These are phyloP conservation scores for Nakataea oryzae DNA, from an alignment of 2,329 filamentous ascomycete species.

Conservation along the genomic window DNA sequence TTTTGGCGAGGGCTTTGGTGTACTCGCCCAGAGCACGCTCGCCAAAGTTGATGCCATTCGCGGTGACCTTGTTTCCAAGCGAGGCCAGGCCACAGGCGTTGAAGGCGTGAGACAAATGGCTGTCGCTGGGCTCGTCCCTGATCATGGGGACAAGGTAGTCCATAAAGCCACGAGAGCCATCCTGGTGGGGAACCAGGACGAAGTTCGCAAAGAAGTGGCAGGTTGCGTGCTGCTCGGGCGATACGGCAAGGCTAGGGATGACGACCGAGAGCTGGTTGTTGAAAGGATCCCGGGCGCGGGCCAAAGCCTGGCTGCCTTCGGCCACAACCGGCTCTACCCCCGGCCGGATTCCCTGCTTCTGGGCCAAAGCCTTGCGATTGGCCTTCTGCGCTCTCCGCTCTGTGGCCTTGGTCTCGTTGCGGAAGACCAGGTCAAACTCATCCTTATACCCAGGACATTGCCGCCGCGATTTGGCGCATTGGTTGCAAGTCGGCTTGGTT, in stretches of 20 bases:
- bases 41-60: slow-evolving; percentile 19
- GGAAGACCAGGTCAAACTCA: slow-evolving; percentile 62
- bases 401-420: slow-evolving; percentile 61
- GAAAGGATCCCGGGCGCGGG: not conserved
- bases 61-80: slow-evolving; percentile 38
- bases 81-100: slow-evolving; percentile 49
- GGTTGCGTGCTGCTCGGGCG: slow-evolving; percentile 42
- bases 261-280: slow-evolving; percentile 13
- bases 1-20: slow-evolving; percentile 40
- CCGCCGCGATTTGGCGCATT: slow-evolving; percentile 53
- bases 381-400: slow-evolving; percentile 50
- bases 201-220: slow-evolving; percentile 54
- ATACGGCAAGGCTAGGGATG: slow-evolving; percentile 27
- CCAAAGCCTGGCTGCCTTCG: not conserved
- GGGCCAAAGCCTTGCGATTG: slow-evolving; percentile 32
- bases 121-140: slow-evolving; percentile 27
- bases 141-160: slow-evolving; percentile 49
- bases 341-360: slow-evolving; percentile 7
- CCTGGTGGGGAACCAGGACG: slow-evolving; percentile 40
- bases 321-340: not conserved
- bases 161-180: slow-evolving; percentile 43
- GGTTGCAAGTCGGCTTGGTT: slow-evolving; percentile 53
- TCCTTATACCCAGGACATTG: slow-evolving; percentile 59
- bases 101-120: slow-evolving; percentile 46
- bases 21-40: slow-evolving; percentile 40